These are phyloP conservation scores for Apiotrichum gamsii DNA, from an alignment of 1,284 basidiomycete genomes.

Conservation along the genomic window DNA sequence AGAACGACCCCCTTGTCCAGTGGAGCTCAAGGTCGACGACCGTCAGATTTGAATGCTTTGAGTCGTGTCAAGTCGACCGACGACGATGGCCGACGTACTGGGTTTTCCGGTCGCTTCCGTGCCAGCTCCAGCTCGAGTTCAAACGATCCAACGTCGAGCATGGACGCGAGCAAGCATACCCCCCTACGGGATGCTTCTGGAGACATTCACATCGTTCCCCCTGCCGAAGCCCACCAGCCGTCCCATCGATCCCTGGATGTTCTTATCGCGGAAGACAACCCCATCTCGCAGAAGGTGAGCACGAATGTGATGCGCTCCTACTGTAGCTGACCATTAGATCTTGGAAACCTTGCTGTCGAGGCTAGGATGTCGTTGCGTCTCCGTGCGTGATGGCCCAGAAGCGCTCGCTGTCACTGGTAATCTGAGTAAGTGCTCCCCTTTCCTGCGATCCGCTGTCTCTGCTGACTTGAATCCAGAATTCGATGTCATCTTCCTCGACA, in stretches of 20 bases:
- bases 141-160: constrained; percentile 27
- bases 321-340: constrained; percentile 50
- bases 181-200: not conserved
- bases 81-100: constrained; percentile 62
- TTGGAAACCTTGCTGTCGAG: constrained; percentile 87
- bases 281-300: constrained; percentile 72
- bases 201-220: constrained; percentile 5
- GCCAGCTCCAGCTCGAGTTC: constrained; percentile 60
- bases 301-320: constrained; percentile 13
- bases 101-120: constrained; percentile 78
- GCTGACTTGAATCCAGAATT: constrained; percentile 39
- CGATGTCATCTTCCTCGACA: constrained; percentile 51
- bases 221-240: not conserved
- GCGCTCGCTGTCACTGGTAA: constrained; percentile 96
- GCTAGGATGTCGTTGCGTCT: constrained; percentile 86
- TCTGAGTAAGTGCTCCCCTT: constrained; percentile 73
- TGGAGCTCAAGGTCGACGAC: constrained; percentile 61
- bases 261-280: constrained; percentile 93
- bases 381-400: constrained; percentile 91
- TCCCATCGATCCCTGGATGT: constrained; percentile 59
- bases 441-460: not conserved
- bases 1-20: constrained; percentile 44
- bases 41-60: constrained; percentile 74
- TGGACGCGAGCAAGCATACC: constrained; percentile 29
- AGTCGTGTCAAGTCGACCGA: constrained; percentile 78